These are phyloP conservation scores for Pelargonium citronellum DNA, from an alignment of 441 rosid species.

Conservation along the genomic window DNA sequence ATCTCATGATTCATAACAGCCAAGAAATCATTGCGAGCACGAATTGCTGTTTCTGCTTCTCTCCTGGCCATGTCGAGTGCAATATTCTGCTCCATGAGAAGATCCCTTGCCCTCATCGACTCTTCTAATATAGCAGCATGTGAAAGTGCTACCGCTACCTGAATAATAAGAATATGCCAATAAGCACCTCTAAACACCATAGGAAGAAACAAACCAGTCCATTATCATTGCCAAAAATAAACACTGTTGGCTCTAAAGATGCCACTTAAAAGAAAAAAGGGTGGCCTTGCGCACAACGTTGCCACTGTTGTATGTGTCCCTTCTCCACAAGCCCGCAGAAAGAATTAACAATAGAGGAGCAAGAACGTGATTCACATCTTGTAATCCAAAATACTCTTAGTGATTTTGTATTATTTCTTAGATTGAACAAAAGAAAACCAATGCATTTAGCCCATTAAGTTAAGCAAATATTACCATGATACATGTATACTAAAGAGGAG, in stretches of 20 bases:
- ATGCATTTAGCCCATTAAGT: neutral
- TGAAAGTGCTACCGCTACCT: conserved; percentile 98
- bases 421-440: too few relatives aligned
- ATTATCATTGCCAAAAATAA: too few relatives aligned
- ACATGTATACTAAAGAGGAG: too few relatives aligned
- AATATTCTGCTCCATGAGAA: conserved; percentile 90
- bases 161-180: conserved; percentile 21
- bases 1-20: conserved; percentile 99
- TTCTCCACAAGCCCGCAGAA: neutral
- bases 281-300: neutral
- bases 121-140: conserved; percentile 97
- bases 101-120: conserved; percentile 97
- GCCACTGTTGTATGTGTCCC: neutral
- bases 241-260: too few relatives aligned
- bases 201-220: too few relatives aligned
- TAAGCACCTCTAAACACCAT: neutral
- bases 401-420: too few relatives aligned
- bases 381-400: too few relatives aligned
- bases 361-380: too few relatives aligned
- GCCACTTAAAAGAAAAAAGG: too few relatives aligned
- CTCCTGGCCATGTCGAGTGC: conserved; percentile 88
- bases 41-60: conserved; percentile 94
- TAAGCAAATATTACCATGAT: neutral
- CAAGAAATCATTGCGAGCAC: conserved; percentile 94
- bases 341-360: too few relatives aligned